phyloP scores from a whole-genome alignment of 768 basidiomycete genomes.

The Mrakia frigida region DNA sequence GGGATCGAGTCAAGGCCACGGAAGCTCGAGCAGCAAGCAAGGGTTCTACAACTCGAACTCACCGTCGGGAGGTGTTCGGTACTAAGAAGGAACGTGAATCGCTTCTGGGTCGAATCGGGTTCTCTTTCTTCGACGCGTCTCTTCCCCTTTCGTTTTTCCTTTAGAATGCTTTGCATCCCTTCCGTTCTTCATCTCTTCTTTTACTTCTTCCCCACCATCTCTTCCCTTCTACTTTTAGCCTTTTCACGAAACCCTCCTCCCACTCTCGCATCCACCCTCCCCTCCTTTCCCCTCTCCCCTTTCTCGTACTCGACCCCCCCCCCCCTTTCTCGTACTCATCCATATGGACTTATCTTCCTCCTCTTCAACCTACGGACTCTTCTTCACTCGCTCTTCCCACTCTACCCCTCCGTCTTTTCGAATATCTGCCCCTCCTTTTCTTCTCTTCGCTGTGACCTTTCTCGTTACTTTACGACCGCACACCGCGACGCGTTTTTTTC shows the following conservation, averaged over 20 bases:
- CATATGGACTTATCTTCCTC: no score
- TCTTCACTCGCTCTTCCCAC: no score
- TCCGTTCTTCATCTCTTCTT: no score
- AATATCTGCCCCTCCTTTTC: no score
- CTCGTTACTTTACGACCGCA: no score
- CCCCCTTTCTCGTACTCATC: no score
- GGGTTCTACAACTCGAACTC: neutral
- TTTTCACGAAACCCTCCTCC: neutral
- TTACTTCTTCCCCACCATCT: neutral
- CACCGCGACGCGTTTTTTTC: no score
- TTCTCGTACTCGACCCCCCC: neutral
- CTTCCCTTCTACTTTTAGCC: neutral
- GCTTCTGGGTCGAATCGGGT: neutral
- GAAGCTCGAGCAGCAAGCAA: neutral
- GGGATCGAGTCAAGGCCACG: slow-evolving; percentile 3
- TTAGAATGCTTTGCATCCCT: no score
- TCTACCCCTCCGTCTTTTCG: no score
- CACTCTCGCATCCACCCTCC: neutral
- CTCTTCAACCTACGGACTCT: no score
- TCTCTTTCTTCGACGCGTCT: neutral
- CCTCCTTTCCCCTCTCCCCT: neutral
- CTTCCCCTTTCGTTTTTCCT: neutral
- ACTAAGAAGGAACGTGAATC: neutral
- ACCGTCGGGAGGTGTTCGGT: neutral
- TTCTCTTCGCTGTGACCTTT: no score